A percentile compares a stretch with the other conserved stretches of the same genome.
These are phyloP conservation scores for Rosa persica DNA, from an alignment of 306 rosid species.

Conservation along the genomic window DNA sequence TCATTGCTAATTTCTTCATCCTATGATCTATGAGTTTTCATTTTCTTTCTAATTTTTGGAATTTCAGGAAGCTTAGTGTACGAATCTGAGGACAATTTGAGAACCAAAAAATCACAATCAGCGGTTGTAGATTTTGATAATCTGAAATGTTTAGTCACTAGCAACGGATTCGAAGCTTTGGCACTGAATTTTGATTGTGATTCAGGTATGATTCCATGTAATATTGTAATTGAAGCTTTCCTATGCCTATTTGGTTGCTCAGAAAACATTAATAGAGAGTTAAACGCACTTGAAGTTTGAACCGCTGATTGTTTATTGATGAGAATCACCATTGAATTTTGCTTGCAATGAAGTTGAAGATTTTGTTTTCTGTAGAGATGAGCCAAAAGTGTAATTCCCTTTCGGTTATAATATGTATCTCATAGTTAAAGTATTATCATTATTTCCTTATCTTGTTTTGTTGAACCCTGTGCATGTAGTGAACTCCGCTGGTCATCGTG, in stretches of 20 bases:
- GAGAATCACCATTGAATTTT: not conserved
- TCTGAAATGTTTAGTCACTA: not conserved
- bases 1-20: not conserved
- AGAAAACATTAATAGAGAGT: constrained; percentile 5
- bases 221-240: not conserved
- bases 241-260: constrained; percentile 12
- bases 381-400: not conserved
- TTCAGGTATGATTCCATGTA: constrained; percentile 12
- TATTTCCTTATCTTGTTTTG: no score
- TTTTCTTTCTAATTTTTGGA: not conserved
- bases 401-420: not conserved
- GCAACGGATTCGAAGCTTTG: constrained; percentile 14
- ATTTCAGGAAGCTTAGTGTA: not conserved
- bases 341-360: not conserved
- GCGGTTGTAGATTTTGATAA: not conserved
- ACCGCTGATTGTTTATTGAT: not conserved
- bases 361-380: not conserved
- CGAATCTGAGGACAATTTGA: not conserved
- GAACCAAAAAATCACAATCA: not conserved
- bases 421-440: not conserved
- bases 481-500: no score
- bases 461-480: no score
- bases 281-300: constrained; percentile 9
- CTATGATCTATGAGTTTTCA: not conserved
- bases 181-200: not conserved